Base-by-base conservation (phyloP, 225 moss, liverwort and hornwort species). In the Pseudoscleropodium purum region DNA sequence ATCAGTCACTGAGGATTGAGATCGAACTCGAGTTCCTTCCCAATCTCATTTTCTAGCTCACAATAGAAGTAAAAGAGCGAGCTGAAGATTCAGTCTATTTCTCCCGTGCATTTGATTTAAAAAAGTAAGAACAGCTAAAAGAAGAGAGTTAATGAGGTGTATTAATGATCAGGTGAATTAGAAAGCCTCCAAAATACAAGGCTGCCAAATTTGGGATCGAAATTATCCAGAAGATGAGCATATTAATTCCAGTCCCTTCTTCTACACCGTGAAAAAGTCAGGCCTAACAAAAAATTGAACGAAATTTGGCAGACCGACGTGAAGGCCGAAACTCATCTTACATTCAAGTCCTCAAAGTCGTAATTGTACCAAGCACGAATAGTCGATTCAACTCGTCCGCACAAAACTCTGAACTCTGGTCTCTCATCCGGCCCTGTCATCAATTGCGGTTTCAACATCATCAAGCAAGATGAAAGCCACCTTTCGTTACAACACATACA, bases 291-390 rank as follows among this genome's bases (percentile, higher is more conserved):
- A 86, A 67, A 75, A 74, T 64, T 47, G 82, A 34, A 86, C 51
- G 24, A 82, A 75, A 75, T 27, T 54, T 17, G n/a, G 60, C 73
- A 81, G 57, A 60, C 54, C 68, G 49, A 92, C 13, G 57, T 36
- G n/a, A 57, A 91, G 66, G 43, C 68, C 54, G 31, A 75, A 83
- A 66, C 45, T 87, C 39, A 77, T 75, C 94, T 93, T 93, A 95
- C 95, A 79, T 93, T 94, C 84, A 94, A 86, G 63, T 94, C 95
- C 85, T 94, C 87, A 67, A 95, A 95, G 88, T 94, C 87, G n/a
- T 93, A 61, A 84, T 92, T 91, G 92, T 92, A 94, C 95, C 95
- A 95, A 75, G 95, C 95, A 90, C 95, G 95, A 91, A 95, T 87
- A n/a, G 92, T 95, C 62, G 95, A 92, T 91, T 95, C 95, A 88